These are phyloP conservation scores for Astrothelium macrocarpum DNA, from an alignment of 495 filamentous ascomycete species.

Conservation along the genomic window DNA sequence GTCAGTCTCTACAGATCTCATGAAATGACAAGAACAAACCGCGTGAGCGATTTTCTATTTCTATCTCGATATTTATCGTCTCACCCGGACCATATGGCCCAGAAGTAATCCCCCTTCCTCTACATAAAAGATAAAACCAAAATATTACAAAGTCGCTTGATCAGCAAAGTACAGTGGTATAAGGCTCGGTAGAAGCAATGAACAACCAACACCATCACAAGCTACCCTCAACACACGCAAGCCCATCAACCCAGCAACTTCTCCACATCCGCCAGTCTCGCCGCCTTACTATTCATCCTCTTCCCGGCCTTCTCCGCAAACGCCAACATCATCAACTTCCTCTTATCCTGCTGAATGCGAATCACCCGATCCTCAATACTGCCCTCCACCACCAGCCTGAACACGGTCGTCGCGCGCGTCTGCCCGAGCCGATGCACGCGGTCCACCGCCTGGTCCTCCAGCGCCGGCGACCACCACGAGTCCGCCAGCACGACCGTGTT, in stretches of 20 bases:
- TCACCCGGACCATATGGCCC: too few relatives aligned
- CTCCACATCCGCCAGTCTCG: slow-evolving; percentile 49
- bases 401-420: slow-evolving; percentile 65
- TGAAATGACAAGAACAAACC: too few relatives aligned
- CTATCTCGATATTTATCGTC: too few relatives aligned
- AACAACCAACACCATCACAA: neutral
- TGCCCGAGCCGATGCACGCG: slow-evolving; percentile 85
- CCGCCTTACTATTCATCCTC: slow-evolving; percentile 21
- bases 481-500: slow-evolving; percentile 81
- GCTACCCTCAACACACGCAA: neutral
- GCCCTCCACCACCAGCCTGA: slow-evolving; percentile 71
- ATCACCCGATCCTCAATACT: slow-evolving; percentile 82
- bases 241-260: slow-evolving; percentile 33
- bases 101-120: too few relatives aligned
- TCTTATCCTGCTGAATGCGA: slow-evolving; percentile 71
- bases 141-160: too few relatives aligned
- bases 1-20: too few relatives aligned
- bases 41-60: too few relatives aligned
- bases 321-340: slow-evolving; percentile 66
- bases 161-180: too few relatives aligned
- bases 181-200: neutral
- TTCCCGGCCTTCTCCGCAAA: slow-evolving; percentile 31
- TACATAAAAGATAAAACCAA: too few relatives aligned
- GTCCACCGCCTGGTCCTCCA: slow-evolving; percentile 90
- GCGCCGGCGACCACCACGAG: slow-evolving; percentile 88